Conservation (phyloP, 2,329 filamentous ascomycete genomes). For the Neocatenulostroma microsporum region DNA sequence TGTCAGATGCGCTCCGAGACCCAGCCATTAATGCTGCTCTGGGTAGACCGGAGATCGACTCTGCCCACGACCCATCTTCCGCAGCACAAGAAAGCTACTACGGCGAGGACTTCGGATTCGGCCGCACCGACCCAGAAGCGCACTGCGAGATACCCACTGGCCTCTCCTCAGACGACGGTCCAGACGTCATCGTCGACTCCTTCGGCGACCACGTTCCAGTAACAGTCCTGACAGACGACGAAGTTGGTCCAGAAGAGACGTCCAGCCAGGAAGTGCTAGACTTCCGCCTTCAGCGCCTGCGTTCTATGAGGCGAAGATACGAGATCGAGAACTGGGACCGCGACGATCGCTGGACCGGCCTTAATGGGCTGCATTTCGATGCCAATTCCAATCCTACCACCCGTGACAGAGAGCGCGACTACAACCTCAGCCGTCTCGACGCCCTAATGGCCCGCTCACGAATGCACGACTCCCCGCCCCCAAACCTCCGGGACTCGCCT, state of each 20-base stretch:
- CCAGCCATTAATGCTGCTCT: constrained; percentile 21
- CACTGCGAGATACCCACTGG: constrained; percentile 22
- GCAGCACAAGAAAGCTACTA: constrained; percentile 14
- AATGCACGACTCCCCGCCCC: constrained; percentile 16
- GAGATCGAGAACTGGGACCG: constrained; percentile 21
- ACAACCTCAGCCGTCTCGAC: constrained; percentile 18
- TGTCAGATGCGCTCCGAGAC: constrained; percentile 26
- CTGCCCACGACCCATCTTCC: constrained; percentile 11
- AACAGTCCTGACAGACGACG: constrained; percentile 23
- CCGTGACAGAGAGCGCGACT: constrained; percentile 13
- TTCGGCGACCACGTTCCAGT: constrained; percentile 18
- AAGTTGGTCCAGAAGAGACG: constrained; percentile 24
- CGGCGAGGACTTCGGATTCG: constrained; percentile 16
- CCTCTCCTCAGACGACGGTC: constrained; percentile 10
- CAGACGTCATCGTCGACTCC: constrained; percentile 9
- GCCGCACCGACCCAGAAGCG: constrained; percentile 16
- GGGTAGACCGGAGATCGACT: constrained; percentile 11
- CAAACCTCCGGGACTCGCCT: constrained; percentile 4
- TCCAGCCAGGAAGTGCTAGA: constrained; percentile 27
- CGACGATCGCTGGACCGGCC: constrained; percentile 10
- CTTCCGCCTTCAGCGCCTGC: constrained; percentile 23
- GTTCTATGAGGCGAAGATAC: constrained; percentile 18
- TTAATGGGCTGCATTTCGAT: constrained; percentile 9
- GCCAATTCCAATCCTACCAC: no score
- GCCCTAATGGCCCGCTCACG: constrained; percentile 22